Percentiles rank a stretch among this genome's conserved stretches.
These are phyloP conservation scores for Lasiodiplodia citricola DNA, from an alignment of 2,329 filamentous ascomycete species.

Conservation along the genomic window DNA sequence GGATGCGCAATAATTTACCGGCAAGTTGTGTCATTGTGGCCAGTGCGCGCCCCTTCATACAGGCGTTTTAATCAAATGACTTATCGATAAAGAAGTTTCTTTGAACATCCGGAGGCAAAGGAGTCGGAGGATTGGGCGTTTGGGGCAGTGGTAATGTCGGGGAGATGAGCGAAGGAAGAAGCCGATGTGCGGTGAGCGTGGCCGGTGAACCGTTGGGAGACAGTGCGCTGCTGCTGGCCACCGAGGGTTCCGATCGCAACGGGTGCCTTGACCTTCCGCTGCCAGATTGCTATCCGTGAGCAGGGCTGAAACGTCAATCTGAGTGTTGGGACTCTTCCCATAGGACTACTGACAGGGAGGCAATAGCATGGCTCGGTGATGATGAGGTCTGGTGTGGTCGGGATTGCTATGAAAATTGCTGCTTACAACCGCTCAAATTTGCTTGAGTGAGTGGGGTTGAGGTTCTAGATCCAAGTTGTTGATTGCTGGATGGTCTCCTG, in stretches of 20 bases:
- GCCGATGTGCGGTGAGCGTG: background rate
- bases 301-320: background rate
- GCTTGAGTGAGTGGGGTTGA: background rate
- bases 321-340: background rate
- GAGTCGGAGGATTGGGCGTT: background rate
- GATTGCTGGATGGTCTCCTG: background rate
- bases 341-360: background rate
- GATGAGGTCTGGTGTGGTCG: background rate
- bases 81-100: slow-evolving; percentile 13
- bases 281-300: background rate
- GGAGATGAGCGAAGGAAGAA: background rate
- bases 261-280: background rate
- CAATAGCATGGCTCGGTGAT: background rate
- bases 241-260: background rate
- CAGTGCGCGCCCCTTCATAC: slow-evolving; percentile 19
- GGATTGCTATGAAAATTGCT: background rate
- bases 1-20: background rate
- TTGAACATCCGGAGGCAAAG: background rate
- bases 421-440: background rate
- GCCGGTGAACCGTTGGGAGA: background rate
- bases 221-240: background rate
- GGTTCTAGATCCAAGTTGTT: background rate
- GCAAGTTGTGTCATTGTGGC: background rate
- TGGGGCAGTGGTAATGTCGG: background rate
- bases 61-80: background rate